Conservation (phyloP, 768 basidiomycete genomes). For the Megacollybia marginata region DNA sequence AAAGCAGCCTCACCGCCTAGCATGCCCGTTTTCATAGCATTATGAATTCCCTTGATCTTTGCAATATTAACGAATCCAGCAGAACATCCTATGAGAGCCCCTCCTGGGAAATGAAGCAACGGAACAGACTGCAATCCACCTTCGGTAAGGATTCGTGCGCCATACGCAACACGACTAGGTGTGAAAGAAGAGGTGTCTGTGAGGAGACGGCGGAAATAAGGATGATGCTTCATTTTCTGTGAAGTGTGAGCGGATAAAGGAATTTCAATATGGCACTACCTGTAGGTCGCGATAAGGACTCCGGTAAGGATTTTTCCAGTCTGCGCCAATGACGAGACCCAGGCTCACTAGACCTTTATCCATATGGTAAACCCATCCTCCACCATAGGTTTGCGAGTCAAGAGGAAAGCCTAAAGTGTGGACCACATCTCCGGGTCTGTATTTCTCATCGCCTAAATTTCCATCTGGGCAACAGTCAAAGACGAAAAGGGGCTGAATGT, state of each 20-base stretch:
- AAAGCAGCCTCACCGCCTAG: slow-evolving; percentile 88
- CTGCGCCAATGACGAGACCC: slow-evolving; percentile 88
- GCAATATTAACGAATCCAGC: slow-evolving; percentile 95
- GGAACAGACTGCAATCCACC: slow-evolving; percentile 93
- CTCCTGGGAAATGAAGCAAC: slow-evolving; percentile 80
- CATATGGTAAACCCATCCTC: slow-evolving; percentile 96
- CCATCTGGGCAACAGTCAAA: neutral
- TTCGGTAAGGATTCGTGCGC: slow-evolving; percentile 84
- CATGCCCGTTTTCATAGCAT: slow-evolving; percentile 99
- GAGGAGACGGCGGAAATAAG: slow-evolving; percentile 79
- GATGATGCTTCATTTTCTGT: slow-evolving; percentile 89
- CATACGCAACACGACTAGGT: slow-evolving; percentile 75
- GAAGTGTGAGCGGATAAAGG: slow-evolving; percentile 4
- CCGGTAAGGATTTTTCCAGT: slow-evolving; percentile 90
- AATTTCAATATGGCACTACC: slow-evolving; percentile 32
- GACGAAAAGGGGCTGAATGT: too few species aligned
- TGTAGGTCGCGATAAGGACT: slow-evolving; percentile 92
- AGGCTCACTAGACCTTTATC: slow-evolving; percentile 82
- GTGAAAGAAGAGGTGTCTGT: slow-evolving; percentile 39
- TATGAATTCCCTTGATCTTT: slow-evolving; percentile 98
- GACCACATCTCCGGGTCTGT: slow-evolving; percentile 54
- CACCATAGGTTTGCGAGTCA: slow-evolving; percentile 78
- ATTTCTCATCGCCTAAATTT: neutral
- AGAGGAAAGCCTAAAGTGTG: slow-evolving; percentile 96
- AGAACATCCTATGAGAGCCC: slow-evolving; percentile 89